Conservation (phyloP, 2,329 filamentous ascomycete genomes). For the Ophiosphaerella korrae region DNA sequence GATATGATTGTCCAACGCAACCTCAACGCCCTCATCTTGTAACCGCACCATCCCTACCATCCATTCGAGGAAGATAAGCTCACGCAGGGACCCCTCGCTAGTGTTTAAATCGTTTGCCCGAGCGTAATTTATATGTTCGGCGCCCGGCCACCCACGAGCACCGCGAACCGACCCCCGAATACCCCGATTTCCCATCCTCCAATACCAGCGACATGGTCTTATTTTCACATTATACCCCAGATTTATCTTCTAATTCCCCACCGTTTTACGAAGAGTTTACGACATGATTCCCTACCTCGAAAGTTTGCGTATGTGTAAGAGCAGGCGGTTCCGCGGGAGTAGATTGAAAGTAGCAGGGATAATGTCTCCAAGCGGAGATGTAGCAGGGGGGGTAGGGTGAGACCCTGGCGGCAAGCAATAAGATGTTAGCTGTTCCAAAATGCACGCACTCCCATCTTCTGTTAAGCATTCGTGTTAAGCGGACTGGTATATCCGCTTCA, state of each 20-base stretch:
- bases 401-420: not conserved
- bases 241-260: conserved; percentile 24
- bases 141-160: not conserved
- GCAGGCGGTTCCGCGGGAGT: conserved; percentile 12
- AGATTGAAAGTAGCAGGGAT: conserved; percentile 10
- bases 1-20: conserved; percentile 61
- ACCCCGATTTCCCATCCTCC: not conserved
- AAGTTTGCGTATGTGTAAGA: conserved; percentile 3
- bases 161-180: not conserved
- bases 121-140: not conserved
- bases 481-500: conserved; percentile 7
- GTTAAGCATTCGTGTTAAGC: conserved; percentile 17
- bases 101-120: not conserved
- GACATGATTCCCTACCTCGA: conserved; percentile 14
- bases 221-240: conserved; percentile 36
- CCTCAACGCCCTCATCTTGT: conserved; percentile 55
- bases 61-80: conserved; percentile 1
- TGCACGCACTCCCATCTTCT: conserved; percentile 5
- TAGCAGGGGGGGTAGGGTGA: not conserved
- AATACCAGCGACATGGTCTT: conserved; percentile 1
- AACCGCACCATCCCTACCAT: conserved; percentile 14
- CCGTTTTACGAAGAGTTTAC: conserved; percentile 29
- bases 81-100: conserved; percentile 1
- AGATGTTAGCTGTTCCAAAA: conserved; percentile 4
- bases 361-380: conserved; percentile 12